phyloP scores from a whole-genome alignment of 176 grass and related monocot species.

The Avena atlantica region DNA sequence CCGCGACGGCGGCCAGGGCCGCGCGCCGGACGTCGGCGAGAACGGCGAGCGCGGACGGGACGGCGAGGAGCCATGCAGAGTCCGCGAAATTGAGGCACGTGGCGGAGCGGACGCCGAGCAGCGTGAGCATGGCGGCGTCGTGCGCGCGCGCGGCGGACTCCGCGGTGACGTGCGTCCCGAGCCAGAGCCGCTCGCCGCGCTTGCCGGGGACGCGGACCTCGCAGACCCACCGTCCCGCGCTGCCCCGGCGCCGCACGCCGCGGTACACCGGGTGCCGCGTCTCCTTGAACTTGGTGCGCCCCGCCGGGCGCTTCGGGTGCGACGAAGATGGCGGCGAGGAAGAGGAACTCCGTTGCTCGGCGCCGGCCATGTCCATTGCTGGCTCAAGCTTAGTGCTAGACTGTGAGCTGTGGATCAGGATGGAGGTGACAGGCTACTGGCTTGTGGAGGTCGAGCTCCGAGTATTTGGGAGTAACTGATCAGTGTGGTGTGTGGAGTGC shows the following conservation, averaged over 20 bases:
- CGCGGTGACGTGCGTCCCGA: conserved; percentile 67
- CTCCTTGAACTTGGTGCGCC: conserved; percentile 85
- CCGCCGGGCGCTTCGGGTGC: conserved; percentile 61
- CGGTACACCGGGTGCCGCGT: conserved; percentile 87
- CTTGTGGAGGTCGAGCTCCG: background rate
- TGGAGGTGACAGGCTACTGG: too few relatives aligned
- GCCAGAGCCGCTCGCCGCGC: conserved; percentile 69
- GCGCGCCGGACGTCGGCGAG: background rate
- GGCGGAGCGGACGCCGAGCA: background rate
- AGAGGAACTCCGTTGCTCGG: conserved; percentile 26
- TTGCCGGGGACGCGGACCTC: conserved; percentile 75
- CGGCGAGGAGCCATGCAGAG: background rate
- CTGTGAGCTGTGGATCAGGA: background rate
- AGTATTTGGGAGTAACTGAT: background rate
- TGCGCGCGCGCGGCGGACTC: conserved; percentile 43
- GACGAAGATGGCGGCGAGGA: background rate
- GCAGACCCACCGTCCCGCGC: conserved; percentile 68
- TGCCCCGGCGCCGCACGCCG: conserved; percentile 66
- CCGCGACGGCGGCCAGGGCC: background rate
- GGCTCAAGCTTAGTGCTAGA: background rate
- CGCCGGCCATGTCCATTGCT: conserved; percentile 32
- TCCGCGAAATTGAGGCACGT: background rate
- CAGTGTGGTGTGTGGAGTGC: background rate
- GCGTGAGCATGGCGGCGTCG: background rate
- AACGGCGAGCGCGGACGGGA: background rate